These are phyloP conservation scores for Tricholoma bakamatsutake DNA, from an alignment of 768 basidiomycete species.

Conservation along the genomic window DNA sequence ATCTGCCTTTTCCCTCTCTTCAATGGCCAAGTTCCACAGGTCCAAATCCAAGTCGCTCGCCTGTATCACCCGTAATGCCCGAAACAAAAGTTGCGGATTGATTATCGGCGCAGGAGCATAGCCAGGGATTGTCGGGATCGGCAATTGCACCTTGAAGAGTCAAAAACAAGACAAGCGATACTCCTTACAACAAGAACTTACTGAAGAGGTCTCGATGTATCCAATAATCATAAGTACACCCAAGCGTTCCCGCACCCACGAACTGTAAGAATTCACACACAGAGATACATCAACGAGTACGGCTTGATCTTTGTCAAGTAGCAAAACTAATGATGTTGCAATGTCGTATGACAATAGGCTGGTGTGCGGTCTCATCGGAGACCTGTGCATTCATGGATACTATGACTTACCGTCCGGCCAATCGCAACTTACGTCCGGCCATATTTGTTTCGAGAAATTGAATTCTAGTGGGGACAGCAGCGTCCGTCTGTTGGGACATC, in stretches of 20 bases:
- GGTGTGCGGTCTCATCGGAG: conserved; percentile 1
- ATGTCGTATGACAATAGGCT: conserved; percentile 58
- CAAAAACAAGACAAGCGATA: background rate
- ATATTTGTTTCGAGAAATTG: conserved; percentile 31
- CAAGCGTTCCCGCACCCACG: conserved; percentile 52
- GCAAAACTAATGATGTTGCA: conserved; percentile 35
- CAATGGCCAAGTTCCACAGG: conserved; percentile 36
- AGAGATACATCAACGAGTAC: conserved; percentile 54
- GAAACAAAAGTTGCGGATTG: conserved; percentile 41
- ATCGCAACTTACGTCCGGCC: conserved; percentile 47
- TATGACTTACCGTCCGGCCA: conserved; percentile 50
- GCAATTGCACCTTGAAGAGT: conserved; percentile 27
- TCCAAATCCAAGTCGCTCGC: conserved; percentile 42
- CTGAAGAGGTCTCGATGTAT: conserved; percentile 45
- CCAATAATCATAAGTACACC: conserved; percentile 50
- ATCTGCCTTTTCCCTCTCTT: conserved; percentile 11
- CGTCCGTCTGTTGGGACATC: conserved; percentile 47
- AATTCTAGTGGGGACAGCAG: conserved; percentile 40
- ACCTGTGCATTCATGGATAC: conserved; percentile 1
- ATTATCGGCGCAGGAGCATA: conserved; percentile 34
- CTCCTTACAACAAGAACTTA: conserved; percentile 21
- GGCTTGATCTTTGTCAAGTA: conserved; percentile 45
- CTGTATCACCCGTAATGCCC: conserved; percentile 46
- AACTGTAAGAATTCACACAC: conserved; percentile 34
- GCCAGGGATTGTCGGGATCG: conserved; percentile 38